These are phyloP conservation scores for Lactifluus subvellereus DNA, from an alignment of 768 basidiomycete species.

Conservation along the genomic window DNA sequence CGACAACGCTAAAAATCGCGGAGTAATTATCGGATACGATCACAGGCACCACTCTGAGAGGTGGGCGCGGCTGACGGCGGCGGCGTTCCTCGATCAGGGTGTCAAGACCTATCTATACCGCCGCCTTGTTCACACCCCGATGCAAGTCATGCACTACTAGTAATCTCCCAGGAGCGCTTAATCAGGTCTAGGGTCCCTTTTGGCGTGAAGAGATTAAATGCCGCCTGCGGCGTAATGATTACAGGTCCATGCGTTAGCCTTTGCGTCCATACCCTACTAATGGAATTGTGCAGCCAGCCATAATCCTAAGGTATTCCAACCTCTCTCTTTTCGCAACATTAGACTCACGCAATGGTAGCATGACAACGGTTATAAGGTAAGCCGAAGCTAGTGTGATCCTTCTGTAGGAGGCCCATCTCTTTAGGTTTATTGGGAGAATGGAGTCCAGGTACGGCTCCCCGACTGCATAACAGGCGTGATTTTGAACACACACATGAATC, in stretches of 20 bases:
- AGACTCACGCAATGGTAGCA: constrained; percentile 38
- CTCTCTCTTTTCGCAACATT: not conserved
- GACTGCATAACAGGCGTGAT: constrained; percentile 1
- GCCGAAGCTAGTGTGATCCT: not conserved
- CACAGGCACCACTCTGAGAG: constrained; percentile 74
- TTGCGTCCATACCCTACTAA: constrained; percentile 8
- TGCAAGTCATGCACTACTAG: constrained; percentile 40
- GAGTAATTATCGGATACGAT: constrained; percentile 82
- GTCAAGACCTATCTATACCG: constrained; percentile 64
- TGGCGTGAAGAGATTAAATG: constrained; percentile 54
- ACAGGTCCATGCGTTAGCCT: constrained; percentile 46
- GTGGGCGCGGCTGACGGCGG: constrained; percentile 74
- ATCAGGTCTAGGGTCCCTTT: constrained; percentile 65
- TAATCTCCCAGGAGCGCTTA: not conserved
- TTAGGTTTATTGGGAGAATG: constrained; percentile 88
- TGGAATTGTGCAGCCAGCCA: constrained; percentile 54
- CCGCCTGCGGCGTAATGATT: constrained; percentile 86
- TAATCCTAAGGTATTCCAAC: constrained; percentile 68
- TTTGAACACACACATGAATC: constrained; percentile 17
- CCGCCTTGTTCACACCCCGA: constrained; percentile 74
- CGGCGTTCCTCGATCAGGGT: constrained; percentile 56
- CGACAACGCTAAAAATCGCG: constrained; percentile 46
- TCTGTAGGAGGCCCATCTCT: constrained; percentile 1
- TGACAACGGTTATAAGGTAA: constrained; percentile 86
- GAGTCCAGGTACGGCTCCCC: constrained; percentile 53